Conservation (phyloP, 192 early-diverging fungal species). For the Hyaloraphidium curvatum region DNA sequence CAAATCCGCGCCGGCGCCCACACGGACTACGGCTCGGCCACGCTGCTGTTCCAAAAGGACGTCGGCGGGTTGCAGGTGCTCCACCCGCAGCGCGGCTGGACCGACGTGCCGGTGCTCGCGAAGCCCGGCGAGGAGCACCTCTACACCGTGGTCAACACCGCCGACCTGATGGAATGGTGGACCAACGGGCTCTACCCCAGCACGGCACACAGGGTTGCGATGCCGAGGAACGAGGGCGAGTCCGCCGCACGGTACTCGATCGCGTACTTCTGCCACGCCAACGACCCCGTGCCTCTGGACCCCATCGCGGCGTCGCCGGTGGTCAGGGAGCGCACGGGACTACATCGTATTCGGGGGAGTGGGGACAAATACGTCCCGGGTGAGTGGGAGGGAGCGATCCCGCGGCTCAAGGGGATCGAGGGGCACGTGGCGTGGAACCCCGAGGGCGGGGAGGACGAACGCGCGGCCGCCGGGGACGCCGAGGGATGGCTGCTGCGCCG, state of each 20-base stretch:
- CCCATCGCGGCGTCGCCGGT: slow-evolving; percentile 20
- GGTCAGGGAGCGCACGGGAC: background rate
- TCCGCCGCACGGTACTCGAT: slow-evolving; percentile 12
- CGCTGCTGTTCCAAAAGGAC: slow-evolving; percentile 45
- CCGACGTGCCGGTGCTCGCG: slow-evolving; percentile 1
- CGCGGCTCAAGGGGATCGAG: background rate
- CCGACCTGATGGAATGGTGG: slow-evolving; percentile 41
- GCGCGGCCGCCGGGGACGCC: background rate
- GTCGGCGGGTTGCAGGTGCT: slow-evolving; percentile 17
- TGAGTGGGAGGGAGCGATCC: background rate
- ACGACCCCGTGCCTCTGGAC: slow-evolving; percentile 17
- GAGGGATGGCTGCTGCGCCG: background rate
- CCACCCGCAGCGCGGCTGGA: background rate
- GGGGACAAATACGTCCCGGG: background rate
- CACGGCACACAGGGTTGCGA: slow-evolving; percentile 37
- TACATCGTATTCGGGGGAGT: background rate
- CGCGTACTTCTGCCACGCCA: slow-evolving; percentile 12
- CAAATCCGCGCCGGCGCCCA: background rate
- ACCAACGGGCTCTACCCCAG: slow-evolving; percentile 37
- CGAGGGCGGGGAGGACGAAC: background rate
- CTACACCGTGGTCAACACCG: slow-evolving; percentile 22
- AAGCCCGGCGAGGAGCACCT: background rate
- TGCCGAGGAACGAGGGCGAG: slow-evolving; percentile 21
- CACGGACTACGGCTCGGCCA: slow-evolving; percentile 48
- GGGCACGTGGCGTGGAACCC: background rate